Evolutionary conservation across 2,329 filamentous ascomycete species (phyloP), one percentile per base, ranked within the genome.

Genomic region (Alternaria angustiovoidea): DNA sequence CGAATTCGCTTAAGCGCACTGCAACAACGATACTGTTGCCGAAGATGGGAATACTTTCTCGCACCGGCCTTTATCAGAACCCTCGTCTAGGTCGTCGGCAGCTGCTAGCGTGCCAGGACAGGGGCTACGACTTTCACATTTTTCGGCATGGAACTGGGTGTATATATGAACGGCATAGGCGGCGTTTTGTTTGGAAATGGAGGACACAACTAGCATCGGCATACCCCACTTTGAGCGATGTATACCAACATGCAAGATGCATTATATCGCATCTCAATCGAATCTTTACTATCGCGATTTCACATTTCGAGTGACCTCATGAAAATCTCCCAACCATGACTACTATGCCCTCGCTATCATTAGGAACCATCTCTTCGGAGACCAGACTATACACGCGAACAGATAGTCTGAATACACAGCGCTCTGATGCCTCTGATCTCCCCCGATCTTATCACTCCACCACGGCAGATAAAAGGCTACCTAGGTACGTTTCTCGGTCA

Each of bases 1-100:
- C 54, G 68, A 68, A 12, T 69, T 72, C 18, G 69, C 65, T 52
- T 72, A 59, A 53, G 16, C n/a, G 20, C 3, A 7, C 7, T 8
- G 41, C 30, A 24, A 38, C 12, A 4, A 8, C n/a, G 16, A 9
- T 14, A 28, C 12, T 4, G 4, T 6, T 22, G 34, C 5, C 46
- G 26, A 32, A 30, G n/a, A 20, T 14, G 11, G 11, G 16, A 12
- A 28, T 1, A 5, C 14, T 22, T n/a, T 18, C 18, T 34, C 26
- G 34, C 57, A 26, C 26, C 51, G 34, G 52, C 51, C 3, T n/a
- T 1, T 22, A 56, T 32, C 20, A 52, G 43, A n/a, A 52, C 44
- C 34, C 11, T 51, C 9, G 3, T n/a, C 5, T n/a, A 5, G 5
- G 0, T 7, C 32, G 12, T 3, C 12, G 28, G 46, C 46, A 4